Conservation (phyloP, 257 asterid genomes). For the Penstemon davidsonii region DNA sequence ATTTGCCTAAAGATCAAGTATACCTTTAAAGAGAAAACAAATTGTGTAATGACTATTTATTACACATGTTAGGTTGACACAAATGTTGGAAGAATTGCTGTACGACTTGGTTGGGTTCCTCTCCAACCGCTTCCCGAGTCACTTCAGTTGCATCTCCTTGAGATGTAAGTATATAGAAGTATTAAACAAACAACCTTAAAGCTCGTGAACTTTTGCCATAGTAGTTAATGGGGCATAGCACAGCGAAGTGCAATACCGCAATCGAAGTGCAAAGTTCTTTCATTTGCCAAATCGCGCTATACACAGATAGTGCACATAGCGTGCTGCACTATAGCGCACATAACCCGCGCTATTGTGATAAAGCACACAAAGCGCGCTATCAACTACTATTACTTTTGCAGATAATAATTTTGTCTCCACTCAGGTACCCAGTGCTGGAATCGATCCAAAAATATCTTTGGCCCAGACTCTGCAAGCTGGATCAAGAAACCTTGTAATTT, state of each 20-base stretch:
- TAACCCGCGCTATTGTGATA: no score
- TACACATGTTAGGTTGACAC: conserved; percentile 75
- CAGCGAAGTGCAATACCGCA: no score
- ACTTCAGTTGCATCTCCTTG: conserved; percentile 93
- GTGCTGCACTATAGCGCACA: no score
- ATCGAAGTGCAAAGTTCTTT: no score
- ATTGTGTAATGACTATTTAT: conserved; percentile 29
- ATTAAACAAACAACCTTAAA: conserved; percentile 8
- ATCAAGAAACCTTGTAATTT: conserved; percentile 81
- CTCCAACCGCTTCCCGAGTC: conserved; percentile 96
- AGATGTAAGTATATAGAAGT: conserved; percentile 60
- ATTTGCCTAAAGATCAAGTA: conserved; percentile 27
- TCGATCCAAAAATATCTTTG: conserved; percentile 92
- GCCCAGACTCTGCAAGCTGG: conserved; percentile 96
- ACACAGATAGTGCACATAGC: no score
- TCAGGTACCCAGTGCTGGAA: conserved; percentile 90
- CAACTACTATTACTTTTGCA: neutral
- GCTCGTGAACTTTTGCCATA: neutral
- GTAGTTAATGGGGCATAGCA: no score
- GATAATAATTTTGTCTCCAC: conserved; percentile 33
- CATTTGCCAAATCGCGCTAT: no score
- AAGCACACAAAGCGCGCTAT: no score
- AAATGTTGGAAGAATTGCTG: conserved; percentile 94
- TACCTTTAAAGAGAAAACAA: conserved; percentile 17
- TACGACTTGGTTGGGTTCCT: conserved; percentile 99